Percentiles rank a stretch among this genome's conserved stretches.
Conservation (phyloP, 1,284 basidiomycete species). For the Boletus holoroseus region DNA sequence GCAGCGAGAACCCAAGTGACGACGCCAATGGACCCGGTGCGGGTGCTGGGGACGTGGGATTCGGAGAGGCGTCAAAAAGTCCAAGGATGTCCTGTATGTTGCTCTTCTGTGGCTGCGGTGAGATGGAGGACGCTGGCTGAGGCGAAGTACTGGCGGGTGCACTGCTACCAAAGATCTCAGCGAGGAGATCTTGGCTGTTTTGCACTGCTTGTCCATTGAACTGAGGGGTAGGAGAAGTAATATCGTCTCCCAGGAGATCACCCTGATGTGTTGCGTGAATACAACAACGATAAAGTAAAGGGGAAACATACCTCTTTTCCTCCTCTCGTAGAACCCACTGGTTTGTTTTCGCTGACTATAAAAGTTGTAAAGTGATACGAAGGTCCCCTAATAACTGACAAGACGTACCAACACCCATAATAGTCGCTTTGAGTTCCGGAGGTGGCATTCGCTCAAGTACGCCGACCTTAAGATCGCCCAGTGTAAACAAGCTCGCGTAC, state of each 20-base stretch:
- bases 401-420: constrained; percentile 77
- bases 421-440: constrained; percentile 91
- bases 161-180: constrained; percentile 84
- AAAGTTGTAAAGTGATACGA: constrained; percentile 1
- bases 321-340: constrained; percentile 81
- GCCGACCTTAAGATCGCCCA: constrained; percentile 76
- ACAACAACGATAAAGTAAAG: constrained; percentile 3
- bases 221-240: constrained; percentile 36
- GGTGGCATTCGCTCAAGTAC: constrained; percentile 98
- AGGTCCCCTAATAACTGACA: background rate
- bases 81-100: constrained; percentile 89
- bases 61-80: constrained; percentile 63
- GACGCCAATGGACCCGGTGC: constrained; percentile 23
- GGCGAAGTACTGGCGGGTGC: constrained; percentile 36
- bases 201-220: constrained; percentile 46
- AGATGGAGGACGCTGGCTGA: constrained; percentile 37
- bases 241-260: constrained; percentile 77
- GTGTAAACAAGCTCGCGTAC: constrained; percentile 77
- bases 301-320: constrained; percentile 59
- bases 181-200: constrained; percentile 85
- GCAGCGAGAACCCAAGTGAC: constrained; percentile 33
- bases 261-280: constrained; percentile 36
- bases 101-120: constrained; percentile 48
- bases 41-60: constrained; percentile 35
- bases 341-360: constrained; percentile 86